Evolutionary conservation across 2,329 filamentous ascomycete genomes (phyloP), one percentile per base, ranked within the genome.

Genomic region (Fusarium buharicum): DNA sequence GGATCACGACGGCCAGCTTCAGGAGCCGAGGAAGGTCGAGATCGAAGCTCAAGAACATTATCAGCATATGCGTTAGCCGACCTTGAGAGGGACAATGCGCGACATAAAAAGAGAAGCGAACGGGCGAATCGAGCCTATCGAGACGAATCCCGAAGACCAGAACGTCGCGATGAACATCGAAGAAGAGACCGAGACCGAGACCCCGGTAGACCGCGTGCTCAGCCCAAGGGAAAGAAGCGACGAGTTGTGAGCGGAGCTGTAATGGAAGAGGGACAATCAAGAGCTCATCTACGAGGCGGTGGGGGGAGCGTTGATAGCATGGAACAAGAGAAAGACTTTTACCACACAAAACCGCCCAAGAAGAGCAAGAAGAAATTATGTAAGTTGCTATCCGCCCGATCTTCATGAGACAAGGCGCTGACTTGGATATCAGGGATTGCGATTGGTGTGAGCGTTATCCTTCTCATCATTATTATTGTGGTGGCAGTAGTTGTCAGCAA

Each of bases 201-300:
- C 38, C 62, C 61, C 6, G 69, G 65, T 27, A 66, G 50, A 44
- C 73, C 77, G 11, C 73, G 76, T 36, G 78, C 67, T 60, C 74
- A 73, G 13, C 72, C 71, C 48, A 76, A 77, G 45, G 74, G 74
- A 37, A 82, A 81, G 63, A 85, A 86, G 70, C 82, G 81, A 53
- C 79, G 90, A 59, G 80, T 90, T n/a, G 87, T 90, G 17, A 92
- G 89, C 61, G 89, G 89, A 17, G 87, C 87, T 0, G 76, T 89
- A 16, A 78, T 90, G 66, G 90, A 92, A 70, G 89, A 92, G 72
- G 89, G 89, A 1, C 75, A 78, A n/a, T 75, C 75, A 7, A 72
- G 65, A 17, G 74, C 75, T 6, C 74, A 72, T 3, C 49, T 83
- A 6, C 74, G 82, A 57, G 82, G 82, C 6, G 81, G 81, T 4